Evolutionary conservation across 2,329 filamentous ascomycete species (phyloP).

Genomic region (Tympanopsis confertula): DNA sequence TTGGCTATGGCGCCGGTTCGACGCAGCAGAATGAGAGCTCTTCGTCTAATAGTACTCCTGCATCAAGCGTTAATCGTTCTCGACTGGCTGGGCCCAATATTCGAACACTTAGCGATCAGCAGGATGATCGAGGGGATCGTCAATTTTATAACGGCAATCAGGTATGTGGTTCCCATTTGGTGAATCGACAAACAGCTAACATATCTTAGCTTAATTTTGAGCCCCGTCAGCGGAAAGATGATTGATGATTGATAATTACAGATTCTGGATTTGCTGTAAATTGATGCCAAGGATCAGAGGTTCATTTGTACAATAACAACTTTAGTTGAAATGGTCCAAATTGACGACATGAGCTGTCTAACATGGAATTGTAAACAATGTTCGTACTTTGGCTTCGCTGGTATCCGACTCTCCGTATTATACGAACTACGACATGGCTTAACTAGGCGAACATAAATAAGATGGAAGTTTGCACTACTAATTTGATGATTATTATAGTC

Average conservation of each 20-base stretch:
- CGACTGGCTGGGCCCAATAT: constrained; percentile 11
- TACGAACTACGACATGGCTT: no score
- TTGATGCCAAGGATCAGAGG: background rate
- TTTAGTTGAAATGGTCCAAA: no score
- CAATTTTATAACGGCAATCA: constrained; percentile 90
- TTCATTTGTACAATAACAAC: no score
- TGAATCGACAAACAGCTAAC: constrained; percentile 13
- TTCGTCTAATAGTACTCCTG: background rate
- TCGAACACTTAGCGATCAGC: constrained; percentile 39
- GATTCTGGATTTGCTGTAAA: constrained; percentile 4
- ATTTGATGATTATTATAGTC: no score
- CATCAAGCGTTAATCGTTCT: background rate
- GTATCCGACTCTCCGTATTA: no score
- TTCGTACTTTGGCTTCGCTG: no score
- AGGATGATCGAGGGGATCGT: constrained; percentile 41
- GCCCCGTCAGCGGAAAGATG: constrained; percentile 48
- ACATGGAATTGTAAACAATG: no score
- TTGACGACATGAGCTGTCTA: no score
- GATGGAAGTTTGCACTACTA: no score
- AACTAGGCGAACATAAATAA: no score
- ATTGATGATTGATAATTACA: constrained; percentile 16
- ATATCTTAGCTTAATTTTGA: constrained; percentile 52
- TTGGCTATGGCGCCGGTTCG: constrained; percentile 22
- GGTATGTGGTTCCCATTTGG: constrained; percentile 33
- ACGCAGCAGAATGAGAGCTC: constrained; percentile 3